phyloP scores from a whole-genome alignment of 352 stramenopile species.

The Aphanomyces cochlioides region DNA sequence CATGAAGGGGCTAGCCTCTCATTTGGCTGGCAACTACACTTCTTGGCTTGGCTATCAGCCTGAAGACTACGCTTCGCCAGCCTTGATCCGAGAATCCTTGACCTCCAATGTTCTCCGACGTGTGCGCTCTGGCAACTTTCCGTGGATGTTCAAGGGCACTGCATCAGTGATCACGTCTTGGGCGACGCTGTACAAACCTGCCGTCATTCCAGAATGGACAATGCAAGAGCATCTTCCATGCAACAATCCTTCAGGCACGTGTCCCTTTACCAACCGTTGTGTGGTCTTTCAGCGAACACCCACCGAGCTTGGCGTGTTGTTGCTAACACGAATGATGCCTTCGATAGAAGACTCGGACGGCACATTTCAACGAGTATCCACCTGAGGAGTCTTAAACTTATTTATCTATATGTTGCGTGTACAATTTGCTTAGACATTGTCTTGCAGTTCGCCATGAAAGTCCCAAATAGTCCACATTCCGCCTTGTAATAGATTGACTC shows the following conservation, averaged over 20 bases:
- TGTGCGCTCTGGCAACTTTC: neutral
- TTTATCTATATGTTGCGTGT: too few relatives aligned
- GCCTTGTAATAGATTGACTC: too few relatives aligned
- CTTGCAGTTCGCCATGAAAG: too few relatives aligned
- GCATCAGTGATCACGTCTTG: neutral
- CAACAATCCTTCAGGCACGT: neutral
- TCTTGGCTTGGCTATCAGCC: neutral
- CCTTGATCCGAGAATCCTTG: neutral
- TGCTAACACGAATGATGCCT: neutral
- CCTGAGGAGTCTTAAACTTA: too few relatives aligned
- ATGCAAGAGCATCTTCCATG: neutral
- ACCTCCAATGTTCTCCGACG: neutral
- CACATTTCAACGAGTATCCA: too few relatives aligned
- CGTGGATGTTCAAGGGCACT: neutral
- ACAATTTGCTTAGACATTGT: too few relatives aligned
- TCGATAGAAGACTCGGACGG: too few relatives aligned
- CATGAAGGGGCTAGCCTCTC: neutral
- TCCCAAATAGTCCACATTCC: too few relatives aligned
- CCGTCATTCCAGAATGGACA: neutral
- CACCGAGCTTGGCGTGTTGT: neutral
- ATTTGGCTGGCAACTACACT: neutral
- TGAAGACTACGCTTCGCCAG: neutral
- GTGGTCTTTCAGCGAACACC: neutral
- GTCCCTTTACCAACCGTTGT: neutral
- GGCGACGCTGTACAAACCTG: slow-evolving; percentile 1